phyloP scores from a whole-genome alignment of 2,329 filamentous ascomycete genomes.

The Chaetomium olivaceum region DNA sequence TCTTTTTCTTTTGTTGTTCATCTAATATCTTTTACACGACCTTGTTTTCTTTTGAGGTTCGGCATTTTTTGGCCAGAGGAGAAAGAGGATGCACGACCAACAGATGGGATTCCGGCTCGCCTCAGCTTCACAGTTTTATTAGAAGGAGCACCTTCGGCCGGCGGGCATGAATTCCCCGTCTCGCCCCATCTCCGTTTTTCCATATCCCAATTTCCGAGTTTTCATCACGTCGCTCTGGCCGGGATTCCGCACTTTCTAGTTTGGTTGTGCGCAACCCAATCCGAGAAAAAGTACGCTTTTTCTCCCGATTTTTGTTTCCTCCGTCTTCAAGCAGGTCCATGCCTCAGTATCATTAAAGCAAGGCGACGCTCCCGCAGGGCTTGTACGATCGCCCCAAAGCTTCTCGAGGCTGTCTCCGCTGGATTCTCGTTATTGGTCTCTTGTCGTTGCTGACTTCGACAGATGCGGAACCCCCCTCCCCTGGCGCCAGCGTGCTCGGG shows the following conservation, averaged over 20 bases:
- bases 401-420: neutral
- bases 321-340: neutral
- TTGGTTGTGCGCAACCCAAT: neutral
- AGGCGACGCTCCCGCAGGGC: neutral
- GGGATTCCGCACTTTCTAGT: neutral
- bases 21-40: too few species aligned
- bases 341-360: neutral
- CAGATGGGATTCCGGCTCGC: neutral
- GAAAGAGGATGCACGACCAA: too few species aligned
- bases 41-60: too few species aligned
- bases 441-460: neutral
- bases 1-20: too few species aligned
- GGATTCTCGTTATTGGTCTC: neutral
- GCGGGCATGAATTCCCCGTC: neutral
- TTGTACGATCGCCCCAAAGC: neutral
- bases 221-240: neutral
- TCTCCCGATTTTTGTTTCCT: neutral
- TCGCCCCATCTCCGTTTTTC: neutral
- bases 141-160: neutral
- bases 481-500: neutral
- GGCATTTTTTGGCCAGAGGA: too few species aligned
- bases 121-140: neutral
- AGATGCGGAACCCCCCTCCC: neutral
- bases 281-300: neutral
- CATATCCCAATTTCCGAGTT: neutral